phyloP scores from a whole-genome alignment of 495 filamentous ascomycete species.

The Neurospora sp. region DNA sequence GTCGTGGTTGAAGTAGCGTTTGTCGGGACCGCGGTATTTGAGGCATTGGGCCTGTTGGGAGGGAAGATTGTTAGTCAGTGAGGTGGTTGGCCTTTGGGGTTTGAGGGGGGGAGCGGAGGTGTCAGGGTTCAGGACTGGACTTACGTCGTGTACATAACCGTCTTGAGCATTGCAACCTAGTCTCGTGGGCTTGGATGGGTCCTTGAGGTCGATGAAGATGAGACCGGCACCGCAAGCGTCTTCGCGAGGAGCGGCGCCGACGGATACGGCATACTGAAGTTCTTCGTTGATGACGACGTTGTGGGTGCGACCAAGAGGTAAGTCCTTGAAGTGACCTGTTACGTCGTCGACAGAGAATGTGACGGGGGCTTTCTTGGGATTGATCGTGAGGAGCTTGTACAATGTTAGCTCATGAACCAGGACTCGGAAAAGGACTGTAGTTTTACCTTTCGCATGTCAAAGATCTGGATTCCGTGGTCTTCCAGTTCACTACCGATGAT shows the following conservation, averaged over 20 bases:
- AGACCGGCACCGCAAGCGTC: slow-evolving; percentile 39
- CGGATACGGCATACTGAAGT: slow-evolving; percentile 41
- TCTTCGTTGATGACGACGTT: slow-evolving; percentile 45
- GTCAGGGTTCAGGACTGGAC: background rate
- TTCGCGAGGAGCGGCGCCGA: slow-evolving; percentile 37
- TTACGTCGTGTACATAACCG: slow-evolving; percentile 48
- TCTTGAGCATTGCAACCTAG: slow-evolving; percentile 43
- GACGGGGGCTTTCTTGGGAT: slow-evolving; percentile 7
- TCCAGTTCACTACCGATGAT: slow-evolving; percentile 41
- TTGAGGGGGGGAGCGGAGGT: background rate
- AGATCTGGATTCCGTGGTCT: slow-evolving; percentile 42
- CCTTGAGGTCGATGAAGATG: slow-evolving; percentile 45
- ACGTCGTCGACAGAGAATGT: slow-evolving; percentile 26
- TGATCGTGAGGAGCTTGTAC: background rate
- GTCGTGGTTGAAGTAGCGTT: slow-evolving; percentile 41
- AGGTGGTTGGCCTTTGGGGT: background rate
- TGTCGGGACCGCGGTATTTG: slow-evolving; percentile 46
- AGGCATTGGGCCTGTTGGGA: slow-evolving; percentile 40
- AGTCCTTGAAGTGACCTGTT: slow-evolving; percentile 27
- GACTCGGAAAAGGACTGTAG: slow-evolving; percentile 16
- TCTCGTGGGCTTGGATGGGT: slow-evolving; percentile 38
- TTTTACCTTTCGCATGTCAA: slow-evolving; percentile 36
- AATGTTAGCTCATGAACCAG: background rate
- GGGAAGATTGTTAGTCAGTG: background rate
- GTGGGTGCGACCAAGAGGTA: slow-evolving; percentile 40